These are phyloP conservation scores for Scheffersomyces insectosa DNA, from an alignment of 1,139 yeast genomes.

Conservation along the genomic window DNA sequence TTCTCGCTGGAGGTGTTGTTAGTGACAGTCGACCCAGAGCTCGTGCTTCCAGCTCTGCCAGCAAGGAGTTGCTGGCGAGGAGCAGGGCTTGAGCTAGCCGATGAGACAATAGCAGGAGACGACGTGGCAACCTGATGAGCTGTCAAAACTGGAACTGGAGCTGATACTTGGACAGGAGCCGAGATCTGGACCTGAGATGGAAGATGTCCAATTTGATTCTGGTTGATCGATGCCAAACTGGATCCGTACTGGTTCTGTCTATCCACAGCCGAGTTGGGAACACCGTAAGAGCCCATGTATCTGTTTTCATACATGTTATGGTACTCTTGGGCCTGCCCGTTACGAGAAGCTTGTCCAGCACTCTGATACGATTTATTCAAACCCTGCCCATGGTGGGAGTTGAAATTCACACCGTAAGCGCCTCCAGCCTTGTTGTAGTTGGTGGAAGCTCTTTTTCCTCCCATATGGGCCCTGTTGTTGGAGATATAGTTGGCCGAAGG, in stretches of 20 bases:
- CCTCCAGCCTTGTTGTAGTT: neutral
- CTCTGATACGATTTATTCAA: neutral
- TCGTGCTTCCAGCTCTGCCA: conserved; percentile 3
- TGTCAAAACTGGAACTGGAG: neutral
- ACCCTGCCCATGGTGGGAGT: neutral
- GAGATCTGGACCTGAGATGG: neutral
- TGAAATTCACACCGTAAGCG: neutral
- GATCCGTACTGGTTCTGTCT: neutral
- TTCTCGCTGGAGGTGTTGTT: conserved; percentile 3
- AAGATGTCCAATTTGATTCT: conserved; percentile 3
- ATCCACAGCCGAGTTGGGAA: neutral
- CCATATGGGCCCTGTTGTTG: neutral
- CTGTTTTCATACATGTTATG: conserved; percentile 7
- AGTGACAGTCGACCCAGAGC: conserved; percentile 3
- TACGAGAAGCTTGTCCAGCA: neutral
- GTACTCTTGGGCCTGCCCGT: conserved; percentile 3
- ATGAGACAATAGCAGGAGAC: conserved; percentile 3
- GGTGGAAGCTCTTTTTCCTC: neutral
- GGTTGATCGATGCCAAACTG: conserved; percentile 5
- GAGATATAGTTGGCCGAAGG: conserved; percentile 14
- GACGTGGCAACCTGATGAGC: neutral
- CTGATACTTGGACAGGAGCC: conserved; percentile 1
- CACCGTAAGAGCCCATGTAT: neutral
- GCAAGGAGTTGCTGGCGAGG: conserved; percentile 8
- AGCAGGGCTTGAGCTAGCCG: neutral